Evolutionary conservation across 441 rosid species (phyloP).

Genomic region (Daphne laureola): DNA sequence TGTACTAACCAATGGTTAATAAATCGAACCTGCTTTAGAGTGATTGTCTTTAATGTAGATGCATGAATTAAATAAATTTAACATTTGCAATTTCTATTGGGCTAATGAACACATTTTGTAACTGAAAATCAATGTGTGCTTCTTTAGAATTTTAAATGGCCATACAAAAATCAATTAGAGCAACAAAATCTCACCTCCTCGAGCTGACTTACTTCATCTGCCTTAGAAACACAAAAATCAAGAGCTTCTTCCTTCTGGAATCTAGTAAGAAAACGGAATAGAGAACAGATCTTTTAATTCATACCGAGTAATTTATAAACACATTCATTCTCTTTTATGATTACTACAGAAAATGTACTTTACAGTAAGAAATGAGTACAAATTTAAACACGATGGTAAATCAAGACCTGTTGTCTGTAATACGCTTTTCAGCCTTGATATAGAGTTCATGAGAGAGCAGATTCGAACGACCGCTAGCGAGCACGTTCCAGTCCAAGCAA

Average conservation of each 20-base stretch:
- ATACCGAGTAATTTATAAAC: too few species aligned
- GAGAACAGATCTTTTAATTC: background rate
- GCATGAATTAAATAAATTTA: too few species aligned
- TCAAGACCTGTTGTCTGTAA: slow-evolving; percentile 67
- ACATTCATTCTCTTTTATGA: too few species aligned
- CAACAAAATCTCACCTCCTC: slow-evolving; percentile 52
- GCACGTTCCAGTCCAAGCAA: too few species aligned
- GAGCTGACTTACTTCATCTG: slow-evolving; percentile 63
- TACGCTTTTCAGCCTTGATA: slow-evolving; percentile 69
- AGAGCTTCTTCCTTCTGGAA: slow-evolving; percentile 79
- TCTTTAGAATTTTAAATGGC: background rate
- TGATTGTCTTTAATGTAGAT: too few species aligned
- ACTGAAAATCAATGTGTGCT: background rate
- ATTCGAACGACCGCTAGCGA: too few species aligned
- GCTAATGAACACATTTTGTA: too few species aligned
- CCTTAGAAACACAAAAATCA: slow-evolving; percentile 58
- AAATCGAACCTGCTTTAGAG: too few species aligned
- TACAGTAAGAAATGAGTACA: too few species aligned
- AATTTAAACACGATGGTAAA: slow-evolving; percentile 1
- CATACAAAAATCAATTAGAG: slow-evolving; percentile 3
- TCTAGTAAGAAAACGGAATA: slow-evolving; percentile 29
- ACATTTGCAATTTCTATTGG: too few species aligned
- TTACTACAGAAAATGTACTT: too few species aligned
- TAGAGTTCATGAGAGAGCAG: slow-evolving; percentile 71
- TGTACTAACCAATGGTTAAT: too few species aligned